Evolutionary conservation across 768 basidiomycete genomes (phyloP).

Genomic region (Leucocoprinus sp.): DNA sequence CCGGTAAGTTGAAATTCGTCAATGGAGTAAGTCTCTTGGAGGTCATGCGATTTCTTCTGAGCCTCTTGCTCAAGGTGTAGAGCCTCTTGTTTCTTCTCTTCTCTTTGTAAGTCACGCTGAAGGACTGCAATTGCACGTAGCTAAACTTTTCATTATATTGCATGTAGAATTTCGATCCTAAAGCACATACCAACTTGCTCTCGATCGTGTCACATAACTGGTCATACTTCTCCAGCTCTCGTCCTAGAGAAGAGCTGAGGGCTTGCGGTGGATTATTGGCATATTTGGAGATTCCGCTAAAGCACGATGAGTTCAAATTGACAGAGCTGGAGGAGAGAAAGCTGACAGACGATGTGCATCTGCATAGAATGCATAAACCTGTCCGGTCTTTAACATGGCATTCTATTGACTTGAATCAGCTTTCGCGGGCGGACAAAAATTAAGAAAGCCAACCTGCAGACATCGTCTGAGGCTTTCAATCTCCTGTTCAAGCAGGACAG

Average conservation of each 20-base stretch:
- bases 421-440: background rate
- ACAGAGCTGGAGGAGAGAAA: background rate
- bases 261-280: constrained; percentile 57
- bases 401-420: constrained; percentile 27
- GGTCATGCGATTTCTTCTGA: constrained; percentile 26
- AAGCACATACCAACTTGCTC: constrained; percentile 48
- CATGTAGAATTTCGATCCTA: constrained; percentile 1
- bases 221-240: constrained; percentile 73
- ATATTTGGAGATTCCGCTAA: constrained; percentile 50
- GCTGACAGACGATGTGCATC: constrained; percentile 59
- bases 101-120: constrained; percentile 58
- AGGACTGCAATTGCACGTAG: constrained; percentile 64
- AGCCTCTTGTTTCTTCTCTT: constrained; percentile 32
- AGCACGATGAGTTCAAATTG: constrained; percentile 1
- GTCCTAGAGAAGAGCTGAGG: constrained; percentile 55
- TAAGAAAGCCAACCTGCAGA: constrained; percentile 38
- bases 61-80: constrained; percentile 13
- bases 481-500: constrained; percentile 54
- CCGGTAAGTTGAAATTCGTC: constrained; percentile 6
- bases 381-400: constrained; percentile 61
- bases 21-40: background rate
- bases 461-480: constrained; percentile 46
- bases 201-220: constrained; percentile 75
- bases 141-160: constrained; percentile 19
- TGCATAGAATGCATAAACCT: constrained; percentile 62